These are phyloP conservation scores for Sporobolomyces pararoseus DNA, from an alignment of 768 basidiomycete genomes.

Conservation along the genomic window DNA sequence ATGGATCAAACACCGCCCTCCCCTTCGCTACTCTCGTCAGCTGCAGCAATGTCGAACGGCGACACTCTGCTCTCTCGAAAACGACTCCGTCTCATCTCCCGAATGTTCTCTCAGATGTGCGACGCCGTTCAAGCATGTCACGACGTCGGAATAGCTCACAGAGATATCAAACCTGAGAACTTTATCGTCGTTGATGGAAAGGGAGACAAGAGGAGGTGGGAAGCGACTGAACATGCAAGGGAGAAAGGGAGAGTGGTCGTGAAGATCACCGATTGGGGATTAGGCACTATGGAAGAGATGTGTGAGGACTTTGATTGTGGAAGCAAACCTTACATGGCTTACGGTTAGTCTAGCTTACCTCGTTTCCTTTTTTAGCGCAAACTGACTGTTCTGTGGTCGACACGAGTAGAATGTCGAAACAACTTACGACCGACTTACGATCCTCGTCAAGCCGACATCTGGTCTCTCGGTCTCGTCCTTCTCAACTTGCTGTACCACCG, in stretches of 20 bases:
- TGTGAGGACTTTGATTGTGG: conserved; percentile 98
- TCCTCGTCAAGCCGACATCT: conserved; percentile 93
- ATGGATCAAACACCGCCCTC: conserved; percentile 71
- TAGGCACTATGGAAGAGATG: conserved; percentile 81
- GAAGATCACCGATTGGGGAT: conserved; percentile 94
- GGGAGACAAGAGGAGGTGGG: conserved; percentile 35
- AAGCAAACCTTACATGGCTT: conserved; percentile 98
- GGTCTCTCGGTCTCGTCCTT: conserved; percentile 97
- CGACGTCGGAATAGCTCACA: conserved; percentile 81
- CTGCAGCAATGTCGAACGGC: conserved; percentile 56
- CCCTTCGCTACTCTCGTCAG: conserved; percentile 78
- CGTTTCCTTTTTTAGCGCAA: not conserved
- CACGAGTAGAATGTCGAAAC: conserved; percentile 99
- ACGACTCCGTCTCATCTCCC: conserved; percentile 84
- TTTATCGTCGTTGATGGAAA: conserved; percentile 88
- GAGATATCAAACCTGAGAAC: conserved; percentile 99
- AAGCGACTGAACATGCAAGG: conserved; percentile 21
- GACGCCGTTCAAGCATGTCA: conserved; percentile 94
- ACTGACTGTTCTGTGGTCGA: not conserved
- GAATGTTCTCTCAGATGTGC: conserved; percentile 99
- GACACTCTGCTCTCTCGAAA: conserved; percentile 75
- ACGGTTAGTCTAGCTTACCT: conserved; percentile 59
- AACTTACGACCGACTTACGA: conserved; percentile 90
- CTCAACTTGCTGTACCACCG: conserved; percentile 99
- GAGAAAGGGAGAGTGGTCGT: conserved; percentile 81